These are phyloP conservation scores for Suhomyces kunorum DNA, from an alignment of 1,139 yeast genomes.

Conservation along the genomic window DNA sequence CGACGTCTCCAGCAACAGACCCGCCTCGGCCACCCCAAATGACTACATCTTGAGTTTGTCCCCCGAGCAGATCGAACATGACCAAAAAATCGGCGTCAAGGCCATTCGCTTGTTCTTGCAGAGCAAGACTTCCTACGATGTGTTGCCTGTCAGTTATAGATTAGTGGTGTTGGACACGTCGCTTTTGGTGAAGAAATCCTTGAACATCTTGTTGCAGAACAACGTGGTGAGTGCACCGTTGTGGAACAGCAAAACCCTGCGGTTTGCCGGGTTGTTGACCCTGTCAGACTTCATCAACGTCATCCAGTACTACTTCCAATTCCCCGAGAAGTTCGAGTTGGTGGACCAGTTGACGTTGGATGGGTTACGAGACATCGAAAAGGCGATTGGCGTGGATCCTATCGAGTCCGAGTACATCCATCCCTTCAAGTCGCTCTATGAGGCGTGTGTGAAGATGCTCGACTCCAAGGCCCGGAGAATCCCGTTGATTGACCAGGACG, in stretches of 20 bases:
- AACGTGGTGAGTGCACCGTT: constrained; percentile 95
- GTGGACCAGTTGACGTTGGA: constrained; percentile 85
- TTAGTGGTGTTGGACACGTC: constrained; percentile 93
- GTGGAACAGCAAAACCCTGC: constrained; percentile 88
- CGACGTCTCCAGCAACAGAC: constrained; percentile 20
- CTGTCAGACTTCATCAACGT: constrained; percentile 93
- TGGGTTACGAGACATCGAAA: constrained; percentile 83
- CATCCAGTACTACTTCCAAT: constrained; percentile 89
- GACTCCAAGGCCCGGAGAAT: constrained; percentile 89
- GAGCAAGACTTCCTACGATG: constrained; percentile 94
- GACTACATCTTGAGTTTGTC: constrained; percentile 47
- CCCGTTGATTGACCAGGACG: constrained; percentile 92
- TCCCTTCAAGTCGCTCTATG: constrained; percentile 87
- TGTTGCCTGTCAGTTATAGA: constrained; percentile 91
- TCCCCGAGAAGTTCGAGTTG: constrained; percentile 85
- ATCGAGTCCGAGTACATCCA: constrained; percentile 87
- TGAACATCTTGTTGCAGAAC: constrained; percentile 87
- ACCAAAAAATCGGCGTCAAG: constrained; percentile 66
- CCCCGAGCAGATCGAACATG: constrained; percentile 50
- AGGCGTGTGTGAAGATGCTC: constrained; percentile 92
- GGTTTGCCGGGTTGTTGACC: constrained; percentile 93
- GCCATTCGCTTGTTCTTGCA: constrained; percentile 83
- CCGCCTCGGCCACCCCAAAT: constrained; percentile 37
- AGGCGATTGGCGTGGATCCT: constrained; percentile 84
- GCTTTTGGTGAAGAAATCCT: constrained; percentile 82